Percentiles rank a stretch among this genome's conserved stretches.
Conservation (phyloP, 306 rosid genomes). For the Heteromeles arbutifolia region DNA sequence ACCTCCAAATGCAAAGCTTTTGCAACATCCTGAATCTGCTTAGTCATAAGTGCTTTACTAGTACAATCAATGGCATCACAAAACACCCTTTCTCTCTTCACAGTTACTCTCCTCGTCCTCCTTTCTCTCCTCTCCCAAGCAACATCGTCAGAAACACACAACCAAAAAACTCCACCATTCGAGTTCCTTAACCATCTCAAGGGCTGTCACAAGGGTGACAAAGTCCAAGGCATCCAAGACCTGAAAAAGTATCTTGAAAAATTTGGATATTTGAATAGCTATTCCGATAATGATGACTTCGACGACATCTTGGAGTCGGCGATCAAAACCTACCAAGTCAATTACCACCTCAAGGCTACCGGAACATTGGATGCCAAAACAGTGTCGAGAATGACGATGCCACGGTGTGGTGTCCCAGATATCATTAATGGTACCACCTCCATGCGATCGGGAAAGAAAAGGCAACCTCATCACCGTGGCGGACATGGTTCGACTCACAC, state of each 20-base stretch:
- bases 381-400: slow-evolving; percentile 22
- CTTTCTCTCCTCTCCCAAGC: not conserved
- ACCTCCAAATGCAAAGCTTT: not conserved
- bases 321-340: slow-evolving; percentile 33
- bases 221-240: slow-evolving; percentile 19
- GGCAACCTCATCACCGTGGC: not conserved
- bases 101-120: not conserved
- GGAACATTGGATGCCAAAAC: slow-evolving; percentile 30
- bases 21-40: not conserved
- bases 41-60: not conserved
- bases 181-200: slow-evolving; percentile 22
- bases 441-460: slow-evolving; percentile 15
- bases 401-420: slow-evolving; percentile 46
- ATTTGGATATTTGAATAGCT: slow-evolving; percentile 27
- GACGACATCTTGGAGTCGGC: slow-evolving; percentile 32
- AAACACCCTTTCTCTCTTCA: not conserved
- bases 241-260: slow-evolving; percentile 31
- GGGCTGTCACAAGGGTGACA: slow-evolving; percentile 34
- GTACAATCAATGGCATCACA: not conserved
- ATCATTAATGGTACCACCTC: slow-evolving; percentile 12
- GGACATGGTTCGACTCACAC: too few species aligned
- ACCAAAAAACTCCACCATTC: slow-evolving; percentile 8
- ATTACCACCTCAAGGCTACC: slow-evolving; percentile 10
- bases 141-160: not conserved
- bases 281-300: slow-evolving; percentile 8